Conservation (phyloP, 108 stramenopile species). For the Epipyxis sp. region DNA sequence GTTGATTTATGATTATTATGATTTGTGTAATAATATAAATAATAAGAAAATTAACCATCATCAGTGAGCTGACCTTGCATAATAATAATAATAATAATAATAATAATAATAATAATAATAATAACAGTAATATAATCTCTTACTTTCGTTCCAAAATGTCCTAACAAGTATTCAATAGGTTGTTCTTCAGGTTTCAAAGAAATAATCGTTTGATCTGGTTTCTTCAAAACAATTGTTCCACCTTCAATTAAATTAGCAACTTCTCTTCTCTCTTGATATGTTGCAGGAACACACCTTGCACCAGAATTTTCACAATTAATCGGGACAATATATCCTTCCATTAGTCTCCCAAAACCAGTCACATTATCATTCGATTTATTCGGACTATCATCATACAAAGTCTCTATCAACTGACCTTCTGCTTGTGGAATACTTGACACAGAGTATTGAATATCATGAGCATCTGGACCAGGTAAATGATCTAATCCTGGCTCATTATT, state of each 20-base stretch:
- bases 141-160: conserved; percentile 43
- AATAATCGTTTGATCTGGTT: conserved; percentile 33
- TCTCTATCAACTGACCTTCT: conserved; percentile 19
- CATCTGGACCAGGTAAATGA: conserved; percentile 51
- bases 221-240: background rate
- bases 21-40: too few relatives aligned
- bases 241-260: conserved; percentile 40
- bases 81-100: too few relatives aligned
- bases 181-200: conserved; percentile 34
- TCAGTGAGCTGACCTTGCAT: too few relatives aligned
- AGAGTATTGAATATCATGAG: conserved; percentile 33
- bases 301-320: conserved; percentile 33
- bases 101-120: too few relatives aligned
- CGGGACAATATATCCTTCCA: conserved; percentile 28
- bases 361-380: background rate
- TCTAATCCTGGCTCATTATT: conserved; percentile 48
- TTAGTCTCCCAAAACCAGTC: conserved; percentile 33
- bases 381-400: conserved; percentile 22
- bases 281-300: conserved; percentile 34
- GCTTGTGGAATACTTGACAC: conserved; percentile 3
- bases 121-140: background rate
- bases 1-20: too few relatives aligned
- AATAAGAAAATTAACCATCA: too few relatives aligned
- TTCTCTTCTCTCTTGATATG: conserved; percentile 43
- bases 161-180: conserved; percentile 45